These are phyloP conservation scores for Apiospora pterosperma DNA, from an alignment of 2,329 filamentous ascomycete species.

Conservation along the genomic window DNA sequence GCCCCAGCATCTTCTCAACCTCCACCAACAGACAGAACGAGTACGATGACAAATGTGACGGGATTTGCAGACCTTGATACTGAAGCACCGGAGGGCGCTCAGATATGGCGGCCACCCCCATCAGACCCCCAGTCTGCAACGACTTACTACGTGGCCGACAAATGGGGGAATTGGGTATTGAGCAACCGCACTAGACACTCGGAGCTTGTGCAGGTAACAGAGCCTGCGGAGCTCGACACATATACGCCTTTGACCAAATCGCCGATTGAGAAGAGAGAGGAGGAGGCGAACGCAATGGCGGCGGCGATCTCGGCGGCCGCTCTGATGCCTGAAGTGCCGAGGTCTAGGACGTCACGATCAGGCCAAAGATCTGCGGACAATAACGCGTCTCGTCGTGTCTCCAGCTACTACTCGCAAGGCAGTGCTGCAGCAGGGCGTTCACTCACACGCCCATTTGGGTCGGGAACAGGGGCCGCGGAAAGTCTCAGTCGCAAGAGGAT, in stretches of 20 bases:
- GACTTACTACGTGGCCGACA: slow-evolving; percentile 49
- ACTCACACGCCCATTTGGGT: background rate
- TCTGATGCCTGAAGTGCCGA: slow-evolving; percentile 16
- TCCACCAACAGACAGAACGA: slow-evolving; percentile 52
- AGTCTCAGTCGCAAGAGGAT: slow-evolving; percentile 14
- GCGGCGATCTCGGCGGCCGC: slow-evolving; percentile 19
- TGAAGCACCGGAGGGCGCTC: slow-evolving; percentile 30
- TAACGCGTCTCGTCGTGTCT: slow-evolving; percentile 21
- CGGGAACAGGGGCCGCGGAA: background rate
- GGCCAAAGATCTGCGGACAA: slow-evolving; percentile 14
- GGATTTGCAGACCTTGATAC: slow-evolving; percentile 30
- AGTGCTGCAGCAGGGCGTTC: slow-evolving; percentile 12
- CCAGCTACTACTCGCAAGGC: slow-evolving; percentile 35
- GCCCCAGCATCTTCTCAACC: slow-evolving; percentile 35
- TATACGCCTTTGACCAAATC: slow-evolving; percentile 28
- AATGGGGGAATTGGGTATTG: slow-evolving; percentile 51
- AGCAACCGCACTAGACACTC: slow-evolving; percentile 32
- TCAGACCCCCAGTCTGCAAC: slow-evolving; percentile 41
- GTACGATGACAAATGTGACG: slow-evolving; percentile 28
- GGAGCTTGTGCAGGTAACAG: slow-evolving; percentile 14
- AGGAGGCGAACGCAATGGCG: slow-evolving; percentile 20
- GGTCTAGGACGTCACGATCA: slow-evolving; percentile 27
- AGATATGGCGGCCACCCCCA: slow-evolving; percentile 49
- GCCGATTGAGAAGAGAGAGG: slow-evolving; percentile 23
- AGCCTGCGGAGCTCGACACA: slow-evolving; percentile 23